These are phyloP conservation scores for Aspergillus biplanus DNA, from an alignment of 495 filamentous ascomycete genomes.

Conservation along the genomic window DNA sequence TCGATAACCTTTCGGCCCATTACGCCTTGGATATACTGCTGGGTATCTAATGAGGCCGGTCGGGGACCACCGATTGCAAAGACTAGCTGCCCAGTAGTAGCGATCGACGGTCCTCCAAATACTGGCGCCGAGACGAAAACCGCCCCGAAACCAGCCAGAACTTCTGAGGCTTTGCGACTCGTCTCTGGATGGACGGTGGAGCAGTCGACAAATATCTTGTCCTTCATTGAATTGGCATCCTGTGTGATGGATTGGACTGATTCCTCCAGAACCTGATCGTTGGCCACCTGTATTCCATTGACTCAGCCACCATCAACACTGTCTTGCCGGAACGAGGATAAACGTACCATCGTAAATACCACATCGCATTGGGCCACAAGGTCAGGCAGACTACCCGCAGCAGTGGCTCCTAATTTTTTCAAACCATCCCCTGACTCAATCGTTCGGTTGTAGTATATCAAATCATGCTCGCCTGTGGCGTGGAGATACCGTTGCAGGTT, in stretches of 20 bases:
- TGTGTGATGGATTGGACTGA: constrained; percentile 11
- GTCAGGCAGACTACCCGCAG: constrained; percentile 27
- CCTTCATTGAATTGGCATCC: not conserved
- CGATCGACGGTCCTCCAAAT: constrained; percentile 30
- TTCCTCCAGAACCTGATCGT: constrained; percentile 21
- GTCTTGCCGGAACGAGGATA: no score
- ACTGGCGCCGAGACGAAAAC: constrained; percentile 29
- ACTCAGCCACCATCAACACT: no score
- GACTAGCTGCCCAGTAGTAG: constrained; percentile 27
- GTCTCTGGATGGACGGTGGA: constrained; percentile 34
- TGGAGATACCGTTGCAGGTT: constrained; percentile 39
- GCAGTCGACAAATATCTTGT: constrained; percentile 34
- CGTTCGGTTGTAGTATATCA: constrained; percentile 40
- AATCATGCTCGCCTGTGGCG: constrained; percentile 12
- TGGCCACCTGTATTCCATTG: constrained; percentile 1
- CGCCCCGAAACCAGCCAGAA: constrained; percentile 20
- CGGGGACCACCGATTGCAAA: constrained; percentile 25
- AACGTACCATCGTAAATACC: constrained; percentile 40
- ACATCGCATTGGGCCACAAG: constrained; percentile 33
- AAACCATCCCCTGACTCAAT: constrained; percentile 33
- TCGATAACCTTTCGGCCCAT: constrained; percentile 29
- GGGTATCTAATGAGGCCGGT: constrained; percentile 12
- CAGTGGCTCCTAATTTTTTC: constrained; percentile 31
- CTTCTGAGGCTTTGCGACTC: constrained; percentile 11
- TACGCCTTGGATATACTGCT: constrained; percentile 25